phyloP scores from a whole-genome alignment of 257 asterid genomes.

The Eustoma russellianum region DNA sequence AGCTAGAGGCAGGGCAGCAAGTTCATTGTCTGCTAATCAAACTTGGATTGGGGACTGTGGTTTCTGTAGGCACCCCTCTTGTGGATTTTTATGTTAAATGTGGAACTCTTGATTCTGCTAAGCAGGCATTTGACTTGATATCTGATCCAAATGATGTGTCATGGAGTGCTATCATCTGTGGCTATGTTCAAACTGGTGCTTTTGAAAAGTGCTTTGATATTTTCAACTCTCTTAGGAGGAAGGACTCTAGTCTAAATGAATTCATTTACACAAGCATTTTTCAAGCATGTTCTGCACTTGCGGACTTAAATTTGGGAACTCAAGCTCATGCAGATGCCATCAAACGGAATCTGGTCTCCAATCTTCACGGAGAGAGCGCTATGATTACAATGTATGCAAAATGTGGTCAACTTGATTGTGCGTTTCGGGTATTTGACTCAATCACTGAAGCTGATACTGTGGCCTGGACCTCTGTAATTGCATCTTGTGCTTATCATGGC shows the following conservation, averaged over 20 bases:
- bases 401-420: conserved; percentile 42
- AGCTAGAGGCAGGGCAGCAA: conserved; percentile 29
- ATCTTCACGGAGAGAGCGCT: conserved; percentile 43
- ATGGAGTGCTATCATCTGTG: conserved; percentile 52
- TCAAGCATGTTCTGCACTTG: conserved; percentile 35
- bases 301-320: conserved; percentile 37
- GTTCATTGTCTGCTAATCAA: conserved; percentile 30
- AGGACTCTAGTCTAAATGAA: conserved; percentile 30
- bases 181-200: conserved; percentile 38
- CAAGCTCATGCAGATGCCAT: conserved; percentile 55
- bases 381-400: conserved; percentile 49
- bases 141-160: conserved; percentile 47
- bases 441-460: conserved; percentile 34
- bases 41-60: conserved; percentile 33
- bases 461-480: conserved; percentile 51
- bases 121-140: conserved; percentile 29
- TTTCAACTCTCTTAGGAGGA: conserved; percentile 31
- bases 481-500: conserved; percentile 44
- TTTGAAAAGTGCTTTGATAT: conserved; percentile 30
- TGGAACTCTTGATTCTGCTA: conserved; percentile 28
- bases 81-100: conserved; percentile 48
- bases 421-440: conserved; percentile 27
- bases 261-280: conserved; percentile 48
- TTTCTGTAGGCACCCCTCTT: conserved; percentile 43
- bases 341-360: conserved; percentile 35